Conservation (phyloP, 2,329 filamentous ascomycete species). For the Berkeleyomyces basicola region DNA sequence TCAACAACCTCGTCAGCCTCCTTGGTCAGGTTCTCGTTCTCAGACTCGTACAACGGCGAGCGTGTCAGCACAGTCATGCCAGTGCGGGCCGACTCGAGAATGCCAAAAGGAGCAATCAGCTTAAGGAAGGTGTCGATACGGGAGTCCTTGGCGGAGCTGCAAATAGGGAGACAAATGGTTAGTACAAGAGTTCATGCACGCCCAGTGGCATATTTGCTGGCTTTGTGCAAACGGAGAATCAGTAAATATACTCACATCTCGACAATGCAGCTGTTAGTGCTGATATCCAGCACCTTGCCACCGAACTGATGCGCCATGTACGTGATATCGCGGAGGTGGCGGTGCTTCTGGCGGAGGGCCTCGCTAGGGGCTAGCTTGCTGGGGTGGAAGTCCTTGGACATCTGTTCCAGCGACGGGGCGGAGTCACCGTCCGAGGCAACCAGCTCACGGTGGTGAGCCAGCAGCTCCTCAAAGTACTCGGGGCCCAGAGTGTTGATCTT, state of each 20-base stretch:
- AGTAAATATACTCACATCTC: slow-evolving; percentile 54
- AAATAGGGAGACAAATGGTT: slow-evolving; percentile 13
- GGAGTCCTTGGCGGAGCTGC: slow-evolving; percentile 72
- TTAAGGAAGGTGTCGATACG: slow-evolving; percentile 98
- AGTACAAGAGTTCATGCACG: slow-evolving; percentile 14
- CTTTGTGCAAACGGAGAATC: not conserved
- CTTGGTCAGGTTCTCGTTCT: slow-evolving; percentile 55
- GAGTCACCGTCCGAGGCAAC: slow-evolving; percentile 29
- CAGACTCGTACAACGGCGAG: slow-evolving; percentile 64
- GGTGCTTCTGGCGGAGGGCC: slow-evolving; percentile 88
- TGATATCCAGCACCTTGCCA: slow-evolving; percentile 94
- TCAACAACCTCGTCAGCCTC: slow-evolving; percentile 93
- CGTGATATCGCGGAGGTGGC: slow-evolving; percentile 91
- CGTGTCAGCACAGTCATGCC: slow-evolving; percentile 93
- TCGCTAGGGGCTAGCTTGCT: slow-evolving; percentile 72
- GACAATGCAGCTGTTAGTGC: slow-evolving; percentile 95
- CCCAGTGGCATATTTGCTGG: not conserved
- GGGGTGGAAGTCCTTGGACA: slow-evolving; percentile 66
- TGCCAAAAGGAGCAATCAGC: slow-evolving; percentile 83
- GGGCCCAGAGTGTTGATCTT: slow-evolving; percentile 95
- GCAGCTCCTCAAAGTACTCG: slow-evolving; percentile 94
- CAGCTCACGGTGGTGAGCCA: slow-evolving; percentile 90
- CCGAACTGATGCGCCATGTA: slow-evolving; percentile 95
- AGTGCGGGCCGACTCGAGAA: slow-evolving; percentile 87
- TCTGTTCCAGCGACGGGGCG: slow-evolving; percentile 28